phyloP scores from a whole-genome alignment of 2,329 filamentous ascomycete genomes.

The Venturia aucupariae region DNA sequence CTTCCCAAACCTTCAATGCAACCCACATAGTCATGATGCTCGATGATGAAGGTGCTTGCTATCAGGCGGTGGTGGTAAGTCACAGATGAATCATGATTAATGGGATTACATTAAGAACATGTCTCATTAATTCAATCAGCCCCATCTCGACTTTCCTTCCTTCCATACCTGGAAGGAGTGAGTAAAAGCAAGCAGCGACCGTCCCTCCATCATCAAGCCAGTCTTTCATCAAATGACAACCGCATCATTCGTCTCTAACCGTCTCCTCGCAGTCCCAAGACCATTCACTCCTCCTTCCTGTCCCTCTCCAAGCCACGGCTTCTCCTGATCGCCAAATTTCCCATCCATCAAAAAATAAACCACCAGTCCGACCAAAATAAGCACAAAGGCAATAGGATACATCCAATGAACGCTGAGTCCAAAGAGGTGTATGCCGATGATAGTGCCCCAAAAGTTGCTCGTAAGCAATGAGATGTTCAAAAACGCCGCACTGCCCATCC shows the following conservation, averaged over 20 bases:
- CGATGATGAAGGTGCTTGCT: too few species aligned
- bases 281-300: slow-evolving; percentile 76
- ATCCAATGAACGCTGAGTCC: slow-evolving; percentile 72
- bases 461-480: slow-evolving; percentile 94
- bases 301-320: slow-evolving; percentile 86
- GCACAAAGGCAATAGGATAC: slow-evolving; percentile 91
- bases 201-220: neutral
- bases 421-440: slow-evolving; percentile 85
- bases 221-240: slow-evolving; percentile 17
- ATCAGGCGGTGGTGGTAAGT: too few species aligned
- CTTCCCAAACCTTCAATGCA: too few species aligned
- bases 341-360: slow-evolving; percentile 81
- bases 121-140: too few species aligned
- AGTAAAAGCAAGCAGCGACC: too few species aligned
- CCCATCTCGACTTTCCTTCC: too few species aligned
- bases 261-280: slow-evolving; percentile 75
- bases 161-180: too few species aligned
- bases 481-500: slow-evolving; percentile 84
- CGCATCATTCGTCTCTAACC: slow-evolving; percentile 30
- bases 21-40: too few species aligned
- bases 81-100: too few species aligned
- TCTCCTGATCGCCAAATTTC: slow-evolving; percentile 76
- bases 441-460: slow-evolving; percentile 93
- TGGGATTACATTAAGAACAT: too few species aligned
- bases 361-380: slow-evolving; percentile 78